Conservation (phyloP, 768 basidiomycete species). For the Lactarius sp. region DNA sequence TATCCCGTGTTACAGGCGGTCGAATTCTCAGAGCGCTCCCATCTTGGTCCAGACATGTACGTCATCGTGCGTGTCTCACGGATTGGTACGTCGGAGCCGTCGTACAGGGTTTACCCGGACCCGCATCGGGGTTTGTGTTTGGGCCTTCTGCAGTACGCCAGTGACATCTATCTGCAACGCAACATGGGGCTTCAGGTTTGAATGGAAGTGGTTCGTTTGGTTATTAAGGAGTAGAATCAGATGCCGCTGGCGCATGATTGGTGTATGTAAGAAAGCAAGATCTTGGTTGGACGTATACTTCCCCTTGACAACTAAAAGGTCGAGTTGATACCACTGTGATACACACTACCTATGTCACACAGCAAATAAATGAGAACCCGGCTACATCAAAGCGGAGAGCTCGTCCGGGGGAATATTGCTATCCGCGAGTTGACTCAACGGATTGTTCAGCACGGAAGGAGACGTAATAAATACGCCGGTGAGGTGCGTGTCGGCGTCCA, state of each 20-base stretch:
- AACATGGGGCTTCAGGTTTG: background rate
- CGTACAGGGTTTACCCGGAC: background rate
- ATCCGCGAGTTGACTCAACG: no score
- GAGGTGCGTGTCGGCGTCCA: no score
- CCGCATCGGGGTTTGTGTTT: conserved; percentile 11
- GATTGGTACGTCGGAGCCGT: conserved; percentile 5
- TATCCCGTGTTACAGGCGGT: background rate
- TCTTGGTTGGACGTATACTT: background rate
- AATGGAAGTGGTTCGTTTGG: background rate
- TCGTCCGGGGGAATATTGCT: no score
- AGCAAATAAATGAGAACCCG: no score
- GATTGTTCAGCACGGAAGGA: no score
- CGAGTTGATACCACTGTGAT: no score
- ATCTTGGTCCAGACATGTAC: conserved; percentile 1
- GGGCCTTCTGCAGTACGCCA: background rate
- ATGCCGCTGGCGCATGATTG: background rate
- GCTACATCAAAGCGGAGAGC: no score
- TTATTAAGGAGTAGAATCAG: background rate
- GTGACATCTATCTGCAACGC: conserved; percentile 9
- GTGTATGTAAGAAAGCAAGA: background rate
- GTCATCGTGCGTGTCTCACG: conserved; percentile 16
- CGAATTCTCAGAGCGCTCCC: background rate
- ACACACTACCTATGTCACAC: no score
- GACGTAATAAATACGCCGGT: no score
- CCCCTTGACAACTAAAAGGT: no score